Base-by-base conservation (phyloP, 345 rosid genomes). In the Psidium friedrichsthalianum region DNA sequence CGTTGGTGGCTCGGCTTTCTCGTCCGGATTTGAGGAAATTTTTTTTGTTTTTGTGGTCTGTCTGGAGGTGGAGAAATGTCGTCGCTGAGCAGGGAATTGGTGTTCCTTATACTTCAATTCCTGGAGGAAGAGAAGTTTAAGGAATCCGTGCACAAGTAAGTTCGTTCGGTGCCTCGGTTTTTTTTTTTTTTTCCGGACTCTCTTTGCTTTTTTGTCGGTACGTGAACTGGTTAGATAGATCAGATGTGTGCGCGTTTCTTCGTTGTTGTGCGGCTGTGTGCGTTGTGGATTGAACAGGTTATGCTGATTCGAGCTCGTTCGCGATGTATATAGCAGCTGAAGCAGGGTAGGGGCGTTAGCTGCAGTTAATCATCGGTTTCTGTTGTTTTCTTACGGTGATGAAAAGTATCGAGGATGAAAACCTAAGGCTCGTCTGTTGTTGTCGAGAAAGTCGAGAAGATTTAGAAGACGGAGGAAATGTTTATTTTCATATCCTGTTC, bases 71-170 rank as follows among this genome's bases (percentile, higher is more conserved):
- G 16, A 24, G 42, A 82, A 82, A 95, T 95, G 99, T 90, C 98
- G 78, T 92, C 98, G 78, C 88, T 95, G 88, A 95, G 96, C 90
- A 91, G 98, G 85, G 99, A 96, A 90, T 86, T 95, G 91, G 99
- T 96, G 90, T 94, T 94, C 88, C 97, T 95, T 86, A 92, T 95
- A 88, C 98, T 96, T 81, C 99, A 96, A 87, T 96, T 96, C 86
- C 98, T 96, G 11, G 98, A 95, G 69, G 99, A 96, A 89, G 97
- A 96, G 91, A 94, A 95, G 87, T 96, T 92, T 80, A 94, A 92
- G 89, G 98, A 96, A 88, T 92, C 98, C 86, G 95, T 95, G 81
- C 99, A 95, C 87, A 95, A 91, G 99, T 94, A 90, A 88, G 88
- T 83, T 64, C 56, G 82, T 57, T 56, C 82, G 36, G 69, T 58